phyloP scores from a whole-genome alignment of 2,329 filamentous ascomycete genomes.

The Colletotrichum melonis region DNA sequence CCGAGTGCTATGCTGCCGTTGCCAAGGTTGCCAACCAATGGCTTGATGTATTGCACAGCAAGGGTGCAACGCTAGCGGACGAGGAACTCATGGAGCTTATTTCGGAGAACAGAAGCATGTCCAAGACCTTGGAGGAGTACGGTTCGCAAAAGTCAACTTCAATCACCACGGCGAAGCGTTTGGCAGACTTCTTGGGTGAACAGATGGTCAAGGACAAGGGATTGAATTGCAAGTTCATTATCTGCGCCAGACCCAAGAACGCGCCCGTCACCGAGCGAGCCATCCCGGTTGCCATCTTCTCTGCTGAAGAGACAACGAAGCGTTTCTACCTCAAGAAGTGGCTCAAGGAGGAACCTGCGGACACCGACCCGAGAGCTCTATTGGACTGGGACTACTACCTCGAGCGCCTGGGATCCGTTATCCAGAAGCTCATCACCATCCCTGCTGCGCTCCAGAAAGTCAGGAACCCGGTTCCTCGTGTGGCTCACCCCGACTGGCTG shows the following conservation, averaged over 20 bases:
- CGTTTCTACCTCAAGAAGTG: slow-evolving; percentile 92
- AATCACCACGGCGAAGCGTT: slow-evolving; percentile 95
- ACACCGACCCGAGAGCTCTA: slow-evolving; percentile 89
- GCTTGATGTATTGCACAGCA: slow-evolving; percentile 93
- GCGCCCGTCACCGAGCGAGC: slow-evolving; percentile 95
- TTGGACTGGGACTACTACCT: slow-evolving; percentile 98
- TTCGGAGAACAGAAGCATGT: slow-evolving; percentile 98
- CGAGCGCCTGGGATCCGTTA: slow-evolving; percentile 94
- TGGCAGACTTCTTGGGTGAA: slow-evolving; percentile 96
- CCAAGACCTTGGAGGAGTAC: slow-evolving; percentile 96
- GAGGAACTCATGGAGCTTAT: slow-evolving; percentile 99
- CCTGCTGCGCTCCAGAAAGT: slow-evolving; percentile 96
- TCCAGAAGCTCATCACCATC: slow-evolving; percentile 99
- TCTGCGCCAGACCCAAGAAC: slow-evolving; percentile 86
- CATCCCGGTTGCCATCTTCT: slow-evolving; percentile 96
- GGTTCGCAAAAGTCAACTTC: slow-evolving; percentile 96
- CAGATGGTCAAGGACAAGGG: slow-evolving; percentile 99
- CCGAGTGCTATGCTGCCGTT: slow-evolving; percentile 90
- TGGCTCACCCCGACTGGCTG: slow-evolving; percentile 96
- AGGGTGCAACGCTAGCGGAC: slow-evolving; percentile 89
- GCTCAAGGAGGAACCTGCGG: slow-evolving; percentile 90
- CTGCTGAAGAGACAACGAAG: slow-evolving; percentile 89
- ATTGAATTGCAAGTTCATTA: slow-evolving; percentile 99
- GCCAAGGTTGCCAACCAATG: slow-evolving; percentile 96
- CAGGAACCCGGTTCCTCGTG: slow-evolving; percentile 91